Conservation (phyloP, 2,329 filamentous ascomycete species). For the Claviceps pazoutovae region DNA sequence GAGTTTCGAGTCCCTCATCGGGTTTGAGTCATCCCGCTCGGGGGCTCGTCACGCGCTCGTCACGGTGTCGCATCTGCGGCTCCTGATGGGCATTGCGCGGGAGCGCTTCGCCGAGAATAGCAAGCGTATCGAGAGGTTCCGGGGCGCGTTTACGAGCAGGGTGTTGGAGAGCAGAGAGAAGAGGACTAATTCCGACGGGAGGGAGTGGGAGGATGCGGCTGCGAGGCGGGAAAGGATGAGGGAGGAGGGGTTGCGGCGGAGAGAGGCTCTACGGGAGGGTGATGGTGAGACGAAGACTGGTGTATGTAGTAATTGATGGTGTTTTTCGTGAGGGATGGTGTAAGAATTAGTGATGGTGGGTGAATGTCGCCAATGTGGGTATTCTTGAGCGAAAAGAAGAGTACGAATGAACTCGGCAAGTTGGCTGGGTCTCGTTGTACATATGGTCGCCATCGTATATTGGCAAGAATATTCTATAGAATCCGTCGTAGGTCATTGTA, state of each 20-base stretch:
- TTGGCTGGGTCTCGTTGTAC: too few relatives aligned
- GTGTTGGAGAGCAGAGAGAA: conserved; percentile 12
- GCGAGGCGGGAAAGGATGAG: conserved; percentile 40
- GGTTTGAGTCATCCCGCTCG: conserved; percentile 25
- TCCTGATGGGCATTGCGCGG: conserved; percentile 57
- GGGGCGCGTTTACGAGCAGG: conserved; percentile 29
- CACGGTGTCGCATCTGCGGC: conserved; percentile 49
- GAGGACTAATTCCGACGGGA: conserved; percentile 20
- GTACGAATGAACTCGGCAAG: too few relatives aligned
- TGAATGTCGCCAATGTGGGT: too few relatives aligned
- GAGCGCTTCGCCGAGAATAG: conserved; percentile 58
- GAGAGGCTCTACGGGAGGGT: conserved; percentile 25
- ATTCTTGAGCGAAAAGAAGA: too few relatives aligned
- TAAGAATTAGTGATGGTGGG: too few relatives aligned
- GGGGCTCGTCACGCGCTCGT: conserved; percentile 38
- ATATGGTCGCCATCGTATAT: too few relatives aligned
- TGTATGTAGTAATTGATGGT: too few relatives aligned
- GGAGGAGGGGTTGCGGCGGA: conserved; percentile 41
- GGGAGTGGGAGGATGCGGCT: conserved; percentile 41
- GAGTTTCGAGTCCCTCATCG: conserved; percentile 69
- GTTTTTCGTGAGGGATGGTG: too few relatives aligned
- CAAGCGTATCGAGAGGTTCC: conserved; percentile 53
- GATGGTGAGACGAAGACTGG: neutral
- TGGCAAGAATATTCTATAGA: too few relatives aligned
- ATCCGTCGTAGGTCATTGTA: too few relatives aligned